phyloP scores from a whole-genome alignment of 2,329 filamentous ascomycete species.

The Diaporthe sp. region DNA sequence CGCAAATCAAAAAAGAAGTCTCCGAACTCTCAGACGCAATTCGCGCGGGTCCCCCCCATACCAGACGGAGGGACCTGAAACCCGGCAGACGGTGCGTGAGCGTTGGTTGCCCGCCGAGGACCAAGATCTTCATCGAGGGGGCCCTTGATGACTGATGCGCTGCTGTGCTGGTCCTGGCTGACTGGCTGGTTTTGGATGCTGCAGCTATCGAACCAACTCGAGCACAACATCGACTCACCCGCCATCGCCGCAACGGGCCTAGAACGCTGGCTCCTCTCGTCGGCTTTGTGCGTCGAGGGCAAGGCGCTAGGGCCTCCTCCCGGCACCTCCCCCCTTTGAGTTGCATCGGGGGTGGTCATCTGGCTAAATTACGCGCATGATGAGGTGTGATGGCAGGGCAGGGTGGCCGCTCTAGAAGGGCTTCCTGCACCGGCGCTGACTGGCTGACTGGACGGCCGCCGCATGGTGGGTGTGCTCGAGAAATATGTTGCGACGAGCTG shows the following conservation, averaged over 20 bases:
- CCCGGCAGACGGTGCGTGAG: constrained; percentile 24
- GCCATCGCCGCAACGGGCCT: constrained; percentile 15
- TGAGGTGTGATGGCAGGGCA: constrained; percentile 27
- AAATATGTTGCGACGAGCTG: constrained; percentile 17
- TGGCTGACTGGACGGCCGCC: background rate
- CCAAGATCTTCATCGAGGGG: constrained; percentile 4
- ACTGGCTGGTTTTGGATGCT: background rate
- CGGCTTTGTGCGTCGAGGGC: constrained; percentile 15
- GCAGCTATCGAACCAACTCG: constrained; percentile 6
- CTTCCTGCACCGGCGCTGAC: background rate
- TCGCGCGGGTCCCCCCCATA: constrained; percentile 9
- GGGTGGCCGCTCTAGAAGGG: constrained; percentile 11
- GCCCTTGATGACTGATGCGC: background rate
- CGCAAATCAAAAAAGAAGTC: constrained; percentile 31
- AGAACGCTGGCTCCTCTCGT: constrained; percentile 18
- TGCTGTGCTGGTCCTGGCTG: background rate
- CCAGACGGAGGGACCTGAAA: constrained; percentile 18
- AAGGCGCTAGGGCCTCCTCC: constrained; percentile 23
- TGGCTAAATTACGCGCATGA: constrained; percentile 31
- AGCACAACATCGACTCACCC: background rate
- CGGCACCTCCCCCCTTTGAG: constrained; percentile 19
- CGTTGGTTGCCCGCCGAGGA: constrained; percentile 21
- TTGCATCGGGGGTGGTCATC: constrained; percentile 24
- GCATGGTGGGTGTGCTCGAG: constrained; percentile 15
- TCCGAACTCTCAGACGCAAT: constrained; percentile 25